A percentile compares a stretch with the other conserved stretches of the same genome.
Conservation (phyloP, 2,329 filamentous ascomycete species). For the Drechmeria coniospora region DNA sequence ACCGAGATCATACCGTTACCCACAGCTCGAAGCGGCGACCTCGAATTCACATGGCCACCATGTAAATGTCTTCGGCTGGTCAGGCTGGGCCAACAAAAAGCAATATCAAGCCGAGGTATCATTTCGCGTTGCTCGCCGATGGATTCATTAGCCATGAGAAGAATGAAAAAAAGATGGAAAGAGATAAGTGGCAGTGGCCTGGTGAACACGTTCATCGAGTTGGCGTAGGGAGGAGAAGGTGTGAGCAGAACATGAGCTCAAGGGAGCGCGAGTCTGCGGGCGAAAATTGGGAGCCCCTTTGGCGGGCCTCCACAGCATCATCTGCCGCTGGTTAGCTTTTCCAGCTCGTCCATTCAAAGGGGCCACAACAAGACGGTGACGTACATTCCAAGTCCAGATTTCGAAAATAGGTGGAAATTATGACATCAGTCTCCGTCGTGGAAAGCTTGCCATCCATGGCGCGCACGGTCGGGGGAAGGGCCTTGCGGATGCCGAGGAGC, state of each 20-base stretch:
- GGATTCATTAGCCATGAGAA: constrained; percentile 16
- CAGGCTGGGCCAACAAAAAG: neutral
- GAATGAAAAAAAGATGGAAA: neutral
- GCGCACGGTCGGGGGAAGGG: constrained; percentile 36
- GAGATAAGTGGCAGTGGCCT: constrained; percentile 1
- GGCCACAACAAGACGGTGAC: constrained; percentile 10
- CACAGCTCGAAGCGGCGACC: too few relatives aligned
- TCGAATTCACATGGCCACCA: too few relatives aligned
- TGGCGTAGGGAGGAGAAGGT: constrained; percentile 26
- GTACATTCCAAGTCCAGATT: constrained; percentile 41
- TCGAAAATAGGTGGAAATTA: constrained; percentile 36
- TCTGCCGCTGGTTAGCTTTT: constrained; percentile 8
- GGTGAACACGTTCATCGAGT: too few relatives aligned
- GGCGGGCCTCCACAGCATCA: constrained; percentile 24
- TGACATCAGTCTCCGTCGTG: constrained; percentile 29
- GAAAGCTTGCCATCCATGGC: constrained; percentile 32
- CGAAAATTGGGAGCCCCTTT: constrained; percentile 36
- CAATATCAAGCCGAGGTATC: constrained; percentile 10
- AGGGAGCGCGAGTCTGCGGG: constrained; percentile 32
- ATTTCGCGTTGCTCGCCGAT: constrained; percentile 10
- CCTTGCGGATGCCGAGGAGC: constrained; percentile 44
- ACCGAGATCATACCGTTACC: too few relatives aligned
- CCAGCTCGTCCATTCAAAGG: neutral
- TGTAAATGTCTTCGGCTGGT: too few relatives aligned
- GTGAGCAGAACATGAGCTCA: constrained; percentile 33